Base-by-base conservation (phyloP, 2,329 filamentous ascomycete genomes). In the Ophiostoma fasciatum region DNA sequence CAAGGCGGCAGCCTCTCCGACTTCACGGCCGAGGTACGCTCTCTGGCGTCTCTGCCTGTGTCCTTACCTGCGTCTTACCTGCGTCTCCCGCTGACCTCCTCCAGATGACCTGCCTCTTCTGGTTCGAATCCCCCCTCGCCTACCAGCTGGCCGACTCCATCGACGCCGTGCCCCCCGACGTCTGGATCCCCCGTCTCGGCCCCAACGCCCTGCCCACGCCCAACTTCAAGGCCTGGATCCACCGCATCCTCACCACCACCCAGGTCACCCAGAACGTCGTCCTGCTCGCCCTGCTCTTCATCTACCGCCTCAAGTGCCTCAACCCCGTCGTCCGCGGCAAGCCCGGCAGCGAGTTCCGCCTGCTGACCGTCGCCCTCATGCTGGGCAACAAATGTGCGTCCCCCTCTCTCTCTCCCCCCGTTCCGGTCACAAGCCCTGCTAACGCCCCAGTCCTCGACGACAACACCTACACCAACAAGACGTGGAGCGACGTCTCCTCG, bases 381-480 rank as follows among this genome's bases (percentile, higher is more conserved):
- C 66, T 98, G 41, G 88, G 87, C 42, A 98, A 98, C 58, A 98
- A 98, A 63, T 98, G 78, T 82, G 57, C 51, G 73, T 63, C n/a
- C n/a, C n/a, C n/a, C n/a, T n/a, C n/a, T n/a, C n/a, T n/a, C n/a
- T n/a, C n/a, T n/a, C n/a, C n/a, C n/a, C n/a, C n/a, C n/a, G n/a
- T n/a, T n/a, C n/a, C n/a, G n/a, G n/a, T n/a, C n/a, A n/a, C n/a
- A n/a, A n/a, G n/a, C n/a, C n/a, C n/a, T n/a, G n/a, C n/a, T n/a
- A n/a, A n/a, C n/a, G n/a, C n/a, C n/a, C 14, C 43, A 83, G 78
- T 96, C 54, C 63, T 98, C 49, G 90, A 98, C 53, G 90, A 98
- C 57, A 98, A 96, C 56, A 96, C 90, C 0, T 98, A 98, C 59
- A 96, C 90, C 26, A 98, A 98, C 63, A 94, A 96, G 64, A 98